Evolutionary conservation across 345 rosid genomes (phyloP), one percentile per base, ranked within the genome.

Genomic region (Linum tenue): DNA sequence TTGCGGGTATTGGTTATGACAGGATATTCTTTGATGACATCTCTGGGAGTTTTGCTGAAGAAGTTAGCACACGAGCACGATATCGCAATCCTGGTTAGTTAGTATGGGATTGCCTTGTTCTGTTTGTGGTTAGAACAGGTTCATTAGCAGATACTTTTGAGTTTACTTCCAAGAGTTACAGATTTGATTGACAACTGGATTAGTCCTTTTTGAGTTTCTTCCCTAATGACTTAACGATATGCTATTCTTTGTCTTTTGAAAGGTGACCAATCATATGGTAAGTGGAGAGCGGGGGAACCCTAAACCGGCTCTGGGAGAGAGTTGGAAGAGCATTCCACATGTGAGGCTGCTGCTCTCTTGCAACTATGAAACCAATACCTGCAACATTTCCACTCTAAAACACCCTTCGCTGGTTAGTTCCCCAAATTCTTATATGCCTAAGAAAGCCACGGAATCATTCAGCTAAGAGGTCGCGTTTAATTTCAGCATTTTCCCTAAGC

Each of bases 281-380:
- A 84, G 83, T 60, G 89, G 92, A 74, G 92, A 80, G 59, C 85
- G 82, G 53, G 87, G 94, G 61, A 66, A 65, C 59, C 70, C 60
- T 51, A 91, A 88, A 79, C 96, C 96, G 37, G 96, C 97, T 69
- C 91, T 88, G 39, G 97, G 97, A 55, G 91, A 88, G 82, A 80
- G 80, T 67, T 90, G 97, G 97, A 88, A 88, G 80, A 81, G 79
- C 75, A 76, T 91, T 60, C 89, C 97, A 37, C 92, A 91, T 62
- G 80, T 75, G 71, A 84, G 97, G 81, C 85, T 91, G 60, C 69
- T 80, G 69, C 75, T 88, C 37, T 80, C 83, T 22, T 79, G 73
- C 15, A 80, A 82, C 61, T 74, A 42, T 39, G 76, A 67, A 43
- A 86, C 72, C 73, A 73, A 55, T 60, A 57, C 62, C 60, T 68